Evolutionary conservation across 1,139 yeast genomes (phyloP), one percentile per base, ranked within the genome.

Genomic region (Pneumocystis sp.): DNA sequence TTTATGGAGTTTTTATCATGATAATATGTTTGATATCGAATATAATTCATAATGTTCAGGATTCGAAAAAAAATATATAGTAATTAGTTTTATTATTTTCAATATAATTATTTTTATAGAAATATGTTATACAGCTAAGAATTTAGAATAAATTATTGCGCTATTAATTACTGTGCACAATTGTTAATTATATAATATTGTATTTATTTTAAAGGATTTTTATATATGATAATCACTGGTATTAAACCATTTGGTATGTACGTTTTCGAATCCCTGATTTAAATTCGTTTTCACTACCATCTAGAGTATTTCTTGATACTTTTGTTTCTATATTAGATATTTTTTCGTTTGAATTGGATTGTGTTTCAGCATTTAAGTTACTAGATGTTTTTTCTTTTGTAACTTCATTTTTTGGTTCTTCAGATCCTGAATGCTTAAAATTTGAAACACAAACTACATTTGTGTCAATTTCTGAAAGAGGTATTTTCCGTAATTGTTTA

Each of bases 1-100:
- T 83, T 3, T 89, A 95, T 91, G 97, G 97, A 1, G 72, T 85
- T 3, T 66, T 81, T 17, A 95, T 91, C 37, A 86, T 89, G 88
- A 75, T 85, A 45, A 85, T 89, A 3, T 89, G 96, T 69, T 79
- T 91, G 64, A 79, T 85, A 35, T 89, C 91, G 5, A 87, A 95
- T 42, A 77, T 90, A 59, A 15, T 59, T 39, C 17, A 42, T 39
- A 42, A 4, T 21, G 40, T 39, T 42, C 4, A 10, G 12, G 40
- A 21, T 21, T 59, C 34, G 5, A 59, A 10, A 17, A 31, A 25
- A 25, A 50, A 10, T 50, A 31, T 25, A 50, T 50, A 19, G 25
- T 44, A 21, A 3, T 44, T 8, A 44, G n/a, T 12, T 50, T 8
- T 2, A 21, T 25, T 50, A 4, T 50, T 17, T n/a, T 7, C n/a